Evolutionary conservation across 192 early-diverging fungal genomes (phyloP).

Genomic region (Backusella psychrophila): DNA sequence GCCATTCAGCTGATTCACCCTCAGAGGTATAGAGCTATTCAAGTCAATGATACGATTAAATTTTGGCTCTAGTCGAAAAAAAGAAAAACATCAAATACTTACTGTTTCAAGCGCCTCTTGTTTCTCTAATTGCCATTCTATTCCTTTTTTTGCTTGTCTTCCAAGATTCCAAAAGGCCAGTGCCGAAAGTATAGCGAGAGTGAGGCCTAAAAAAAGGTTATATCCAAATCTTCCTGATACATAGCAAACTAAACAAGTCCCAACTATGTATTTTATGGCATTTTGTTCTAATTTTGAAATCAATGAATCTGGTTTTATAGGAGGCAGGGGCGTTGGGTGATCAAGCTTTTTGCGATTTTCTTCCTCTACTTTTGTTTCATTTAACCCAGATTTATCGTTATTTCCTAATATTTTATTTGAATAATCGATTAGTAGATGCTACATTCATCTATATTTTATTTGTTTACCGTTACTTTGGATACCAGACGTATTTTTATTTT

Average conservation of each 20-base stretch:
- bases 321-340: background rate
- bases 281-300: slow-evolving; percentile 9
- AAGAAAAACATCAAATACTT: background rate
- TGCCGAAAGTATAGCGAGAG: background rate
- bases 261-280: slow-evolving; percentile 22
- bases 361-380: background rate
- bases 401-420: background rate
- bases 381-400: background rate
- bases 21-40: slow-evolving; percentile 10
- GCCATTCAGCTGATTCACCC: slow-evolving; percentile 32
- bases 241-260: slow-evolving; percentile 12
- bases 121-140: slow-evolving; percentile 28
- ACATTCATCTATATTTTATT: background rate
- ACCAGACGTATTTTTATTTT: background rate
- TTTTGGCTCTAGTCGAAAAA: background rate
- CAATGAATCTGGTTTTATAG: slow-evolving; percentile 12
- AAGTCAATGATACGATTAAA: background rate
- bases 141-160: slow-evolving; percentile 14
- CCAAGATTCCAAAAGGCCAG: slow-evolving; percentile 16
- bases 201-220: slow-evolving; percentile 4
- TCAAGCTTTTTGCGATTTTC: background rate
- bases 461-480: background rate
- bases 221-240: slow-evolving; percentile 12
- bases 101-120: slow-evolving; percentile 18
- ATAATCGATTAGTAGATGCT: background rate